A percentile compares a stretch with the other conserved stretches of the same genome.
Evolutionary conservation across 208 protist species (phyloP).

Genomic region (Lotmaria passim): DNA sequence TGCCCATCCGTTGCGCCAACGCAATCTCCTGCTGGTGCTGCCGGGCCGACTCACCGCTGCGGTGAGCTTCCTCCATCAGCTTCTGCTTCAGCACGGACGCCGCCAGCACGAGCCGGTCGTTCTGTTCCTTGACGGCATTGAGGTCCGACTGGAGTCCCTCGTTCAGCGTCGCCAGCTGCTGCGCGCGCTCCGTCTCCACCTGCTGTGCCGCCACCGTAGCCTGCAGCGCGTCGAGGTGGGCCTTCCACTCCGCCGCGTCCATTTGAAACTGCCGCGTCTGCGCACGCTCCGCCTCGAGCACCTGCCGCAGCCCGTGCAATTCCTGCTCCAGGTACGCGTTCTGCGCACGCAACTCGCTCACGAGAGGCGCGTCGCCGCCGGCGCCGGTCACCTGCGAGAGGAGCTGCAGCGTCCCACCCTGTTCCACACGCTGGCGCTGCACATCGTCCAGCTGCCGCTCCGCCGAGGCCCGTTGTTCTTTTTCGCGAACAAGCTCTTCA

Average conservation of each 20-base stretch:
- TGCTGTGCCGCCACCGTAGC: slow-evolving; percentile 62
- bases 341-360: slow-evolving; percentile 73
- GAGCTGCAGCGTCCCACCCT: slow-evolving; percentile 59
- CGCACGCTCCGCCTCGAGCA: slow-evolving; percentile 64
- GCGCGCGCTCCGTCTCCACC: slow-evolving; percentile 58
- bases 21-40: slow-evolving; percentile 81
- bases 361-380: slow-evolving; percentile 42
- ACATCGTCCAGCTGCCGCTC: slow-evolving; percentile 56
- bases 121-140: slow-evolving; percentile 75
- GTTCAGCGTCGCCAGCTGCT: slow-evolving; percentile 67
- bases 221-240: slow-evolving; percentile 59
- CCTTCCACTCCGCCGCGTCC: slow-evolving; percentile 68
- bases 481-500: slow-evolving; percentile 62
- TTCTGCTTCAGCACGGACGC: slow-evolving; percentile 77
- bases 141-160: slow-evolving; percentile 64
- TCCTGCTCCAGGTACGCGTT: slow-evolving; percentile 57
- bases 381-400: slow-evolving; percentile 40
- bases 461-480: slow-evolving; percentile 35
- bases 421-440: slow-evolving; percentile 53
- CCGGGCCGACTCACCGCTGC: slow-evolving; percentile 50
- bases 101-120: slow-evolving; percentile 80
- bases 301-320: slow-evolving; percentile 47
- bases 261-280: slow-evolving; percentile 47
- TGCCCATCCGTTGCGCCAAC: slow-evolving; percentile 79
- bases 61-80: slow-evolving; percentile 70